Base-by-base conservation (phyloP, 1,284 basidiomycete species). In the Ganoderma lingzhi region DNA sequence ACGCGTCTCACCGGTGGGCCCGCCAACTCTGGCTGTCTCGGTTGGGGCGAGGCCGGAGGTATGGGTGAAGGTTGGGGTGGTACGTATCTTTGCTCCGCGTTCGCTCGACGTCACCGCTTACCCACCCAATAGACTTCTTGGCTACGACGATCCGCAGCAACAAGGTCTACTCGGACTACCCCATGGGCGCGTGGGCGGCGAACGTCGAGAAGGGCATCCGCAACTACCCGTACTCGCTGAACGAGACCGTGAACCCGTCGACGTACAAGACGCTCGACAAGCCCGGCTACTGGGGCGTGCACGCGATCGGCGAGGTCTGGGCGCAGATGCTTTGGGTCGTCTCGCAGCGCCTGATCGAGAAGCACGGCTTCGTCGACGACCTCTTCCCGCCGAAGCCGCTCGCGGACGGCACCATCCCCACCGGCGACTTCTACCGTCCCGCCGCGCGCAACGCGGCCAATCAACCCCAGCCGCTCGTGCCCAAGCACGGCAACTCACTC, bases 191-290 rank as follows among this genome's bases (percentile, higher is more conserved):
- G 14, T 98, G 97, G 96, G 97, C 96, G 67, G 91, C 95, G 39
- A 96, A 97, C 83, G 82, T 85, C 55, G 83, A 76, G 5, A 80
- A 74, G 1, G 97, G 97, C 64, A 98, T 99, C 80, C 86, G 97
- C 67, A 96, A 96, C 85, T 99, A 90, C 82, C 80, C 86, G 14
- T 98, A 97, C 84, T 93, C 94, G 42, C 78, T 90, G 74, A 88
- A 96, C 83, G 82, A 85, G 55, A 89, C 88, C 14, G 77, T 93
- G 80, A 98, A 98, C 85, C 97, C 96, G 0, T 94, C 93, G 70
- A 94, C 92, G 0, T 99, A 98, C 87, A 93, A 96, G 88, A 97
- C 93, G n/a, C 92, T 99, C 56, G 96, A 98, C 85, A 93, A 93
- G 82, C 92, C 94, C 10, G 93, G 93, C 23, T 96, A 96, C 84